Percentiles rank a stretch among this genome's conserved stretches.
Evolutionary conservation across 2,329 filamentous ascomycete genomes (phyloP).

Genomic region (Aspergillus aculeatus): DNA sequence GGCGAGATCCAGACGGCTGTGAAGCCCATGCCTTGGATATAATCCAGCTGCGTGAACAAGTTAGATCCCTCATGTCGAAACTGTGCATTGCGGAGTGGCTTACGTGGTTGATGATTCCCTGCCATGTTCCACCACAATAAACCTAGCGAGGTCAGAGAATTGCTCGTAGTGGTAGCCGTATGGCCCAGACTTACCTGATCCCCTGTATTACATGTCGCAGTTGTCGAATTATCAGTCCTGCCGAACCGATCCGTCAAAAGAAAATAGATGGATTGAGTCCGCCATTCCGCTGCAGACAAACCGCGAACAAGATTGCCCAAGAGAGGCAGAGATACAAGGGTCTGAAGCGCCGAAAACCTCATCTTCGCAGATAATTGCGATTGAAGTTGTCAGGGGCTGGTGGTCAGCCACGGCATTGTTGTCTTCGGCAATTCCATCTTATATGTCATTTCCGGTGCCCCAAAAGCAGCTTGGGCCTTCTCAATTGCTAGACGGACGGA

Average conservation of each 20-base stretch:
- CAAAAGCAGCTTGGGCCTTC: neutral
- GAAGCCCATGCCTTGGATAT: conserved; percentile 51
- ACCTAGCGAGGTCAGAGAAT: conserved; percentile 6
- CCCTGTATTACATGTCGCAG: conserved; percentile 30
- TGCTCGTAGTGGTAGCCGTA: neutral
- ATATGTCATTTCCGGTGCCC: neutral
- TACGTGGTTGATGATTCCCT: conserved; percentile 45
- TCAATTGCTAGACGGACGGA: neutral
- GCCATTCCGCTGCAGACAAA: conserved; percentile 34
- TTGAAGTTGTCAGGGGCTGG: neutral
- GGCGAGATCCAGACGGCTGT: conserved; percentile 52
- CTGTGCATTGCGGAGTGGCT: neutral
- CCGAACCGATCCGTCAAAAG: conserved; percentile 47
- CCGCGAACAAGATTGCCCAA: neutral
- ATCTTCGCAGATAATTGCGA: neutral
- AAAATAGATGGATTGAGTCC: conserved; percentile 46
- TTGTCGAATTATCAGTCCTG: conserved; percentile 38
- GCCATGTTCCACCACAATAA: conserved; percentile 52
- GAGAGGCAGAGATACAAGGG: neutral
- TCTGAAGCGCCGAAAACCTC: neutral
- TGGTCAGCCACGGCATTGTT: neutral
- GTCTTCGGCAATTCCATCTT: neutral
- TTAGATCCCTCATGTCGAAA: neutral
- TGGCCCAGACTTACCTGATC: conserved; percentile 18
- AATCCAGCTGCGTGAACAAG: conserved; percentile 41